A percentile compares a stretch with the other conserved stretches of the same genome.
Conservation (phyloP, 1,284 basidiomycete species). For the Trichosporon sp. region DNA sequence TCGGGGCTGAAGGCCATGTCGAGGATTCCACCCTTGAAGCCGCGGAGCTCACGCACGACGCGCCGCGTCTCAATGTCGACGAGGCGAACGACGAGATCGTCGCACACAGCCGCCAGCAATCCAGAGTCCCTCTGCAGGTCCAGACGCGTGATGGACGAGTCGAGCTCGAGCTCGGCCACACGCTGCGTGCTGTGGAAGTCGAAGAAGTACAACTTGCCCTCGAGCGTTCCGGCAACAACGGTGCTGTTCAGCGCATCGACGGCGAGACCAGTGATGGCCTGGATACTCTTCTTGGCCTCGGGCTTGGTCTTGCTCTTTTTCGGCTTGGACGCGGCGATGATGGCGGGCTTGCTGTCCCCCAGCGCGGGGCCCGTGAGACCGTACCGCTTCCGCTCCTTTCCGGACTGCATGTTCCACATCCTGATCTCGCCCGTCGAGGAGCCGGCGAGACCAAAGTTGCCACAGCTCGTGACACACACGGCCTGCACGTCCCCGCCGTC, state of each 20-base stretch:
- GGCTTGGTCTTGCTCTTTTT: slow-evolving; percentile 52
- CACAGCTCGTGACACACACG: slow-evolving; percentile 91
- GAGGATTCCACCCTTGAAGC: slow-evolving; percentile 76
- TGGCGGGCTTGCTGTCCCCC: slow-evolving; percentile 60
- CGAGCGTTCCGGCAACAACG: slow-evolving; percentile 80
- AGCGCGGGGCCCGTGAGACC: slow-evolving; percentile 64
- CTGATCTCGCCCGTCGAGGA: slow-evolving; percentile 75
- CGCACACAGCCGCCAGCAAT: slow-evolving; percentile 79
- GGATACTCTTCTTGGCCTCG: slow-evolving; percentile 59
- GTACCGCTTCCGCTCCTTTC: slow-evolving; percentile 78
- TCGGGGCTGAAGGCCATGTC: slow-evolving; percentile 90
- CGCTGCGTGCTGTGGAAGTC: slow-evolving; percentile 85
- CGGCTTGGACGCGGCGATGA: slow-evolving; percentile 41
- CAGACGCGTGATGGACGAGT: slow-evolving; percentile 71
- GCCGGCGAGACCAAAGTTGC: slow-evolving; percentile 89
- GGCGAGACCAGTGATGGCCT: slow-evolving; percentile 77
- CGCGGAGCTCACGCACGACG: slow-evolving; percentile 82
- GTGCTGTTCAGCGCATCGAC: slow-evolving; percentile 82
- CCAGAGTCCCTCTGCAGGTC: slow-evolving; percentile 81
- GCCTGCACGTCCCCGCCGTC: slow-evolving; percentile 61
- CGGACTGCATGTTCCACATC: slow-evolving; percentile 97
- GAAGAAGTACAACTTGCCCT: slow-evolving; percentile 91
- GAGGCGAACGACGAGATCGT: slow-evolving; percentile 80
- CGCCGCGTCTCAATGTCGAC: slow-evolving; percentile 88
- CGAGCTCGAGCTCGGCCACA: slow-evolving; percentile 68